Percentiles rank a stretch among this genome's conserved stretches.
phyloP scores from a whole-genome alignment of 192 early-diverging fungal genomes.

The Glomus cerebriforme region DNA sequence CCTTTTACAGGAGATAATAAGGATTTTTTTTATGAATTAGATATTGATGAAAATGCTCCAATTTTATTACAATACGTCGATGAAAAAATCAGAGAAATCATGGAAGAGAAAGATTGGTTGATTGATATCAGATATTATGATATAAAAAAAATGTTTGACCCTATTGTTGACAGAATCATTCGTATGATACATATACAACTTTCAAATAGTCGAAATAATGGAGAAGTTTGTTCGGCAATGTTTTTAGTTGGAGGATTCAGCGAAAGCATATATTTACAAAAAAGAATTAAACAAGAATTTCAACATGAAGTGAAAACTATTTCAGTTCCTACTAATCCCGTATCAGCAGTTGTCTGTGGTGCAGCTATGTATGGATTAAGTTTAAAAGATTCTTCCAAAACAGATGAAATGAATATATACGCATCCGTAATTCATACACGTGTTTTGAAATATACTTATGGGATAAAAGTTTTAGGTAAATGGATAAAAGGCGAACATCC shows the following conservation, averaged over 20 bases:
- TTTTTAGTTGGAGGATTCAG: not conserved
- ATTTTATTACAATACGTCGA: not conserved
- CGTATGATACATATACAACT: not conserved
- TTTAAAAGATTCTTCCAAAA: not conserved
- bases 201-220: not conserved
- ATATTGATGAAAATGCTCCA: not conserved
- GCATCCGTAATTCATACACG: not conserved
- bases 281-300: not conserved
- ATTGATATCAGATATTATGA: constrained; percentile 45
- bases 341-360: not conserved
- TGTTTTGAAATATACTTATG: not conserved
- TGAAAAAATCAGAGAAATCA: constrained; percentile 27
- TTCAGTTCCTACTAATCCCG: not conserved
- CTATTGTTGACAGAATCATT: not conserved
- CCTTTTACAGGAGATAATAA: not conserved
- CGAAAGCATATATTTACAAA: not conserved
- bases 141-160: not conserved
- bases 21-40: not conserved
- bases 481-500: not conserved
- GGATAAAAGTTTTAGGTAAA: not conserved
- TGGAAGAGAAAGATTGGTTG: constrained; percentile 47
- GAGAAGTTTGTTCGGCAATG: not conserved
- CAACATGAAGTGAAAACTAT: not conserved
- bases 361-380: not conserved
- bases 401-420: not conserved